Base-by-base conservation (phyloP, 2,329 filamentous ascomycete species). In the Pseudocercospora fuligena region DNA sequence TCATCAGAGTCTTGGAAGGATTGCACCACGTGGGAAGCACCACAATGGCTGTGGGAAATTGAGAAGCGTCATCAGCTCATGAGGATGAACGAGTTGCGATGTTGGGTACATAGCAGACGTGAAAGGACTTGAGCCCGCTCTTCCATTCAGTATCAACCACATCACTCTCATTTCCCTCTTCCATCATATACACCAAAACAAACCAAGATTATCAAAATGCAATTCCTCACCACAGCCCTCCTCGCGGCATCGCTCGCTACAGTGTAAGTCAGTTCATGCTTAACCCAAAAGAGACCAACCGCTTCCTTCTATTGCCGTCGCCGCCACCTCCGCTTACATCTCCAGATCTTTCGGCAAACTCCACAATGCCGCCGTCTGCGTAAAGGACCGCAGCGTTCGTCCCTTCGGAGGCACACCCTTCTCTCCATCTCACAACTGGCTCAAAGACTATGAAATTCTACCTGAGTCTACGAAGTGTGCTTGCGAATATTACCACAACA, bases 401-500 rank as follows among this genome's bases (percentile, higher is more conserved):
- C 46, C 43, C 23, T 29, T 33, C 14, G 63, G 63, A 5, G 63
- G 63, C 47, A 65, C 46, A 2, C 19, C 16, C 12, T 65, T 56
- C 33, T 60, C 53, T 7, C 47, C 51, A n/a, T 43, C 27, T 2
- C 25, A 57, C 43, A 61, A 31, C 27, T 61, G 19, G 14, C 47
- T 56, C 49, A 31, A 57, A 33, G 25, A 58, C 49, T 65, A 65
- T 29, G 63, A 61, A 49, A 59, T 58, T n/a, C 31, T 49, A 2
- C 23, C 31, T n/a, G 47, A 61, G 7, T 33, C 63, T 0, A 61
- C 63, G 2, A 36, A 65, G 2, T 65, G 63, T 49, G 58, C 58
- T 23, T 65, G 63, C 47, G 51, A 46, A n/a, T 65, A 65, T 36
- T 65, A 61, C 36, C 31, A 33, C 3, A 62, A 61, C 40, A 33